Conservation (phyloP, 192 early-diverging fungal genomes). For the Backusella macrospora region DNA sequence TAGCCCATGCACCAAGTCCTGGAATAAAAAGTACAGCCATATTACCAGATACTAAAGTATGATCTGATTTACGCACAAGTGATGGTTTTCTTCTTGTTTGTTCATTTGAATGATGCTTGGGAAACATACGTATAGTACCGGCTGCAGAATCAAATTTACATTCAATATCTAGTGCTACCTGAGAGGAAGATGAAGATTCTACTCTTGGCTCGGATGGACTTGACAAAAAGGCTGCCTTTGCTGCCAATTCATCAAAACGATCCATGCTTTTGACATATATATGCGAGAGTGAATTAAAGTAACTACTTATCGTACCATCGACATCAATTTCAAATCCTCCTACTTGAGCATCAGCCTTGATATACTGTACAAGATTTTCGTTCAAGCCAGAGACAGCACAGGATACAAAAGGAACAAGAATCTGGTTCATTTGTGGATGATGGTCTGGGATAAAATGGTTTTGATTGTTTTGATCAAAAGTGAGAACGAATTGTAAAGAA, state of each 20-base stretch:
- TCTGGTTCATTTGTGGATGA: slow-evolving; percentile 58
- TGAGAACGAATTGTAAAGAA: slow-evolving; percentile 68
- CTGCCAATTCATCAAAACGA: slow-evolving; percentile 53
- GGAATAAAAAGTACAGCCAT: slow-evolving; percentile 56
- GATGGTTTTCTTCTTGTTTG: slow-evolving; percentile 23
- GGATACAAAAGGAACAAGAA: slow-evolving; percentile 54
- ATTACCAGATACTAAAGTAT: slow-evolving; percentile 23
- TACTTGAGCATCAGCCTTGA: slow-evolving; percentile 58
- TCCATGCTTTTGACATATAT: slow-evolving; percentile 66
- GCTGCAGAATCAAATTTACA: slow-evolving; percentile 50
- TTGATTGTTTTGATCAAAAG: slow-evolving; percentile 62
- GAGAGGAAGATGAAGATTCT: neutral
- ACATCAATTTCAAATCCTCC: slow-evolving; percentile 76
- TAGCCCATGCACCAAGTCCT: slow-evolving; percentile 54
- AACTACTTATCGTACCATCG: slow-evolving; percentile 64
- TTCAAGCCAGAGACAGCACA: slow-evolving; percentile 50
- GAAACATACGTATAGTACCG: slow-evolving; percentile 54
- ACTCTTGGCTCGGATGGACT: neutral
- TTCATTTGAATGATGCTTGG: slow-evolving; percentile 47
- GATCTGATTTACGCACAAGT: slow-evolving; percentile 9
- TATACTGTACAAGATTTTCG: slow-evolving; percentile 37
- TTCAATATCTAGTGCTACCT: slow-evolving; percentile 48
- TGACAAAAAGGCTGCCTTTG: slow-evolving; percentile 25
- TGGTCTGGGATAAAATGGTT: slow-evolving; percentile 54
- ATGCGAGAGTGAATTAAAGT: slow-evolving; percentile 62